Evolutionary conservation across 768 basidiomycete genomes (phyloP), one percentile per base, ranked within the genome.

Genomic region (Xerocomus potaroensis): DNA sequence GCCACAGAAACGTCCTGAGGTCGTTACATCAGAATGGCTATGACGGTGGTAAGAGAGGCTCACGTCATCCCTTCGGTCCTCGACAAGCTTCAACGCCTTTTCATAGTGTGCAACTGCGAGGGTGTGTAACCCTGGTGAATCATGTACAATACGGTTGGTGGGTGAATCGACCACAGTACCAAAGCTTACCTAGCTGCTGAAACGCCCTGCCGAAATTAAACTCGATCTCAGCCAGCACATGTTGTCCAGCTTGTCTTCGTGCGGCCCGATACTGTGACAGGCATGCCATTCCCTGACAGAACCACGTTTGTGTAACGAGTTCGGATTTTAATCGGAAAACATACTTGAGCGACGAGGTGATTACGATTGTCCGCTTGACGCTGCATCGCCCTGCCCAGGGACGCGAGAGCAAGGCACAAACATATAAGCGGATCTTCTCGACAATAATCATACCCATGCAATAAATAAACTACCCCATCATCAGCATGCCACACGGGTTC

Each of bases 341-440:
- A 21, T 37, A 81, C 80, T 66, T 93, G 90, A 4, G 84, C 76
- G 31, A 97, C 77, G 48, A 92, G 76, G 63, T 95, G 89, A 59
- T 96, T 88, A 32, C 93, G 71, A 62, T 99, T 98, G 67, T 97
- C 95, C 12, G 86, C 83, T 63, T 97, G 94, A 16, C 94, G 78
- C 54, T 94, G 90, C 84, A 91, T 91, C 0, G 92, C 87, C 30
- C 95, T 77, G 10, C 92, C 91, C 37, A 96, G 71, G 18, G 90
- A 96, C 0, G 90, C 83, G 37, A 93, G 81, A 1, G 85, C 89
- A 8, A 97, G 73, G 35, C 77, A 80, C 5, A 98, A 71, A 59
- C 87, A 93, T 19, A 96, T 74, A 68, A 94, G 72, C 0, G 94
- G 91, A 64, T 97, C 89, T 12, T 89, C 73, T 0, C 80, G 84